Conservation (phyloP, 495 filamentous ascomycete genomes). For the Neurospora discreta region DNA sequence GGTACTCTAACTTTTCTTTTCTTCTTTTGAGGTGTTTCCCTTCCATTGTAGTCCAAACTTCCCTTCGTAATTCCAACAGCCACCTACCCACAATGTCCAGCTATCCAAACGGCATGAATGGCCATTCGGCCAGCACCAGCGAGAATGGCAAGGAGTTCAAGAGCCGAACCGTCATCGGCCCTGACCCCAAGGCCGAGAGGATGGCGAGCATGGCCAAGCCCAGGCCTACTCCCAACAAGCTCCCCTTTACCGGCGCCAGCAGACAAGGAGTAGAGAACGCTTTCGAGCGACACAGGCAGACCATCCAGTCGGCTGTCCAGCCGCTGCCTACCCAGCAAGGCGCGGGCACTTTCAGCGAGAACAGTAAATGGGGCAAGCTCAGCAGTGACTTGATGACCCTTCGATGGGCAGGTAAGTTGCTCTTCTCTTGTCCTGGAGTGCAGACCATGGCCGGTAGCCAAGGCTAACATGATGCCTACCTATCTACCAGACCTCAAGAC, state of each 20-base stretch:
- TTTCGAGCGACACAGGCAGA: constrained; percentile 51
- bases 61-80: background rate
- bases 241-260: constrained; percentile 18
- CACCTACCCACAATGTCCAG: constrained; percentile 6
- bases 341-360: constrained; percentile 40
- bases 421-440: no score
- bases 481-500: constrained; percentile 28
- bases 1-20: background rate
- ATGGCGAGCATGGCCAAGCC: constrained; percentile 16
- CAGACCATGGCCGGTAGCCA: background rate
- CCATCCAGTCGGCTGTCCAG: constrained; percentile 51
- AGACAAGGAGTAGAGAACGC: constrained; percentile 33
- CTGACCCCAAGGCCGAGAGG: background rate
- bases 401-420: constrained; percentile 25
- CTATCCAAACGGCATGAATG: constrained; percentile 4
- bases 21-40: background rate
- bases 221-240: constrained; percentile 7
- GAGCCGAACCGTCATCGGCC: background rate
- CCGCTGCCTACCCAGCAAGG: constrained; percentile 58
- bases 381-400: constrained; percentile 53
- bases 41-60: background rate
- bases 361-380: constrained; percentile 37
- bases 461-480: background rate
- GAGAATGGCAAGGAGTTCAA: constrained; percentile 3
- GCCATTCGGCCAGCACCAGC: background rate